phyloP scores from a whole-genome alignment of 2,329 filamentous ascomycete species.

The Aspergillus sp. region DNA sequence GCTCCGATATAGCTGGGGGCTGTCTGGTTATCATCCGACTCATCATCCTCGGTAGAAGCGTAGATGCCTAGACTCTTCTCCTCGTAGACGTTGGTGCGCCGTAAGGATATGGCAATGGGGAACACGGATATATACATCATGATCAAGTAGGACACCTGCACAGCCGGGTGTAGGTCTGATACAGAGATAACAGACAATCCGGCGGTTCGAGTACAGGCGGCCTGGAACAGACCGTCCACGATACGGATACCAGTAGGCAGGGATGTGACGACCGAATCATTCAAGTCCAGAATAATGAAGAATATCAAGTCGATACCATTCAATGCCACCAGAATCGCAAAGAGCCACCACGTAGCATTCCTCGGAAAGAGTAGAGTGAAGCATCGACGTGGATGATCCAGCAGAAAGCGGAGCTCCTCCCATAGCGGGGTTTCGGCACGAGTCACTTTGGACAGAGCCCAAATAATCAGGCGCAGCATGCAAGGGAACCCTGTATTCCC shows the following conservation, averaged over 20 bases:
- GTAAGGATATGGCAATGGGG: slow-evolving; percentile 91
- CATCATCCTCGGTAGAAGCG: slow-evolving; percentile 63
- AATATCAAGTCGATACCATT: slow-evolving; percentile 86
- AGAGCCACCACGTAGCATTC: slow-evolving; percentile 92
- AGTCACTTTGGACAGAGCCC: slow-evolving; percentile 69
- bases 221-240: slow-evolving; percentile 86
- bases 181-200: slow-evolving; percentile 83
- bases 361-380: slow-evolving; percentile 93
- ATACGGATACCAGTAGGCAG: slow-evolving; percentile 75
- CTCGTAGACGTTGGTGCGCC: slow-evolving; percentile 93
- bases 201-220: slow-evolving; percentile 82
- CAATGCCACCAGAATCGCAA: slow-evolving; percentile 77
- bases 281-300: slow-evolving; percentile 88
- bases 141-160: slow-evolving; percentile 92
- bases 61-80: slow-evolving; percentile 71
- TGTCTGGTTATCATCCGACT: slow-evolving; percentile 54
- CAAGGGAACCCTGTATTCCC: slow-evolving; percentile 95
- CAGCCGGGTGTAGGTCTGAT: slow-evolving; percentile 76
- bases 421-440: slow-evolving; percentile 70
- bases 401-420: slow-evolving; percentile 86
- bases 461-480: slow-evolving; percentile 92
- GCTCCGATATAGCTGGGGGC: slow-evolving; percentile 83
- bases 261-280: slow-evolving; percentile 67
- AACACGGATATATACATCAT: slow-evolving; percentile 99
- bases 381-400: slow-evolving; percentile 93